These are phyloP conservation scores for Aurinia saxatilis DNA, from an alignment of 345 rosid species.

Conservation along the genomic window DNA sequence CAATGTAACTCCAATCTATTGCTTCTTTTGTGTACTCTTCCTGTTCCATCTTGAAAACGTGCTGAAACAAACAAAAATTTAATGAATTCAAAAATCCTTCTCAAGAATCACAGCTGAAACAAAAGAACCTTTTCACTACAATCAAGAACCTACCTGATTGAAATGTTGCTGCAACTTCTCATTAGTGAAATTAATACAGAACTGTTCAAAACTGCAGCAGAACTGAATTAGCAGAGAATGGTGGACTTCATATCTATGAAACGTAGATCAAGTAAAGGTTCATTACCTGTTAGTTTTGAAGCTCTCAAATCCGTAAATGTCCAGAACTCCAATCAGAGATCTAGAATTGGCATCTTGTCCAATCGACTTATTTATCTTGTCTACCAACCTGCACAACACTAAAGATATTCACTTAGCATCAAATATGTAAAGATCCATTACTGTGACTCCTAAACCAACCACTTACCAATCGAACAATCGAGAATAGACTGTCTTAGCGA, in stretches of 20 bases:
- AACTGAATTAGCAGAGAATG: slow-evolving; percentile 12
- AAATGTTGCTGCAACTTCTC: slow-evolving; percentile 98
- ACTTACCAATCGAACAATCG: slow-evolving; percentile 85
- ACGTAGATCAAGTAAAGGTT: not conserved
- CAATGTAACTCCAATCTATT: slow-evolving; percentile 95
- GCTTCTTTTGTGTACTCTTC: slow-evolving; percentile 94
- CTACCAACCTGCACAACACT: slow-evolving; percentile 63
- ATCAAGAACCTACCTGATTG: slow-evolving; percentile 60
- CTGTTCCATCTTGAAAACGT: slow-evolving; percentile 98
- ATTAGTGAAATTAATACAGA: slow-evolving; percentile 90
- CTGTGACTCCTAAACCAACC: not conserved
- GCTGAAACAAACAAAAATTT: slow-evolving; percentile 42
- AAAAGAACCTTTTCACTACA: not conserved
- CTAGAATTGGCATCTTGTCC: slow-evolving; percentile 87
- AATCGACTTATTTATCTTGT: slow-evolving; percentile 74
- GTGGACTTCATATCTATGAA: not conserved
- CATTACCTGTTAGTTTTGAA: slow-evolving; percentile 79
- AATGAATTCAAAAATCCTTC: not conserved
- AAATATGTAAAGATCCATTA: not conserved
- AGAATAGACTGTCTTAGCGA: slow-evolving; percentile 88
- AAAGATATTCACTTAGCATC: slow-evolving; percentile 10
- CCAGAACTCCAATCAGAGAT: slow-evolving; percentile 85
- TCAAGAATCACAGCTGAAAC: slow-evolving; percentile 6
- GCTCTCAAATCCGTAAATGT: slow-evolving; percentile 94
- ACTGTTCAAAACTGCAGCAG: slow-evolving; percentile 81